phyloP scores from a whole-genome alignment of 139 green algal species.

The Haematococcus sp. region DNA sequence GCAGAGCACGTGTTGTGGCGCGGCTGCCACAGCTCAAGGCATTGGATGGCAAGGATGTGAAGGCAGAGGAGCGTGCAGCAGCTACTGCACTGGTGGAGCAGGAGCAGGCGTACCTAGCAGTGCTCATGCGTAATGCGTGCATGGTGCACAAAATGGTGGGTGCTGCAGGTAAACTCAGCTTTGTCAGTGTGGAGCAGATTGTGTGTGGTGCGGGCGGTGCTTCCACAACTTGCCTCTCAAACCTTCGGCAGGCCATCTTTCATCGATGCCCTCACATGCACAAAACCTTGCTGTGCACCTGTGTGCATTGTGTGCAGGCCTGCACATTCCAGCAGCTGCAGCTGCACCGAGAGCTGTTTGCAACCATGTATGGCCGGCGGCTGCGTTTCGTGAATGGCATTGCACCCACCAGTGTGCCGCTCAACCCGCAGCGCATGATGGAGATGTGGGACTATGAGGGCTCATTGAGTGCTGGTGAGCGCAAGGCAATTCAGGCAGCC shows the following conservation, averaged over 20 bases:
- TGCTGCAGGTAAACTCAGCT: not conserved
- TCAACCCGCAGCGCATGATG: conserved; percentile 40
- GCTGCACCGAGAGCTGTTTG: conserved; percentile 66
- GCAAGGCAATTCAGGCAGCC: conserved; percentile 34
- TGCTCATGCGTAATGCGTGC: conserved; percentile 68
- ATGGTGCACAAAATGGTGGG: conserved; percentile 71
- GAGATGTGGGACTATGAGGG: conserved; percentile 75
- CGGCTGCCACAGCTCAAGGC: conserved; percentile 36
- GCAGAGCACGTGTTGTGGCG: conserved; percentile 40
- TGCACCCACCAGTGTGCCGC: not conserved
- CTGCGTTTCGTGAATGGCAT: not conserved
- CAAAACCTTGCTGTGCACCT: not conserved
- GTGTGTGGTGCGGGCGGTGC: not conserved
- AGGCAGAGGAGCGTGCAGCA: conserved; percentile 38
- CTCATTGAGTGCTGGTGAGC: conserved; percentile 40
- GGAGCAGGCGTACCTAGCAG: conserved; percentile 52
- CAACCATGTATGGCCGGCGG: conserved; percentile 26
- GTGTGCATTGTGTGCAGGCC: conserved; percentile 29
- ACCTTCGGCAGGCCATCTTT: too few relatives aligned
- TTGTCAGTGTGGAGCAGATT: not conserved
- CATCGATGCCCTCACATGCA: not conserved
- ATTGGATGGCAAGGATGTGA: conserved; percentile 61
- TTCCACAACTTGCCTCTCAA: too few relatives aligned
- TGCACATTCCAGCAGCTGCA: conserved; percentile 43
- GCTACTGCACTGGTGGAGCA: conserved; percentile 36